Base-by-base conservation (phyloP, 768 basidiomycete genomes). In the Suillus occidentalis region DNA sequence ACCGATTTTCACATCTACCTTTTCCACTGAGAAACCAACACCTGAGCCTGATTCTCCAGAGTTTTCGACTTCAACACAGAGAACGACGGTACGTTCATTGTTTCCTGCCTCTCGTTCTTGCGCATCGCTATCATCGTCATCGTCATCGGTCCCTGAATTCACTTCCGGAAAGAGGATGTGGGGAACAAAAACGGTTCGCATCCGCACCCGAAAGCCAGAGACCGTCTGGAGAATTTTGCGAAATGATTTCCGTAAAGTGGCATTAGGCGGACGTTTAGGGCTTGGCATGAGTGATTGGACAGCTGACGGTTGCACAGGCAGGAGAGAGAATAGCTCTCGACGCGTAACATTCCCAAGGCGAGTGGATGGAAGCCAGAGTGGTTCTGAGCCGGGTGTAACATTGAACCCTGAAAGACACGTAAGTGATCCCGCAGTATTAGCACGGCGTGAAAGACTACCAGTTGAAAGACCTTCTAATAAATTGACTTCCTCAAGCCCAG, bases 111-210 rank as follows among this genome's bases (percentile, higher is more conserved):
- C 81, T 40, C 80, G 74, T 59, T 83, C 78, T 66, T 81, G 80
- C 34, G 74, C 78, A 34, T 76, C 74, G 22, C 62, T 42, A 20
- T 65, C 62, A 36, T 80, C 81, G 7, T 81, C 81, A 5, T 72
- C 64, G 5, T 73, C 73, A 14, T 73, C 68, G 16, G 58, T 62
- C 42, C 59, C 12, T 40, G 69, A 56, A 10, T 55, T 55, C 20
- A 62, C 65, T 64, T 83, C 83, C 2, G 87, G 86, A 5, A 94
- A 78, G 53, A 94, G 81, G 25, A 95, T 85, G 68, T 93, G 89
- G 0, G 95, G 95, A 13, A 96, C 88, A 68, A 95, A 94, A 6
- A 95, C 90, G 0, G 94, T 95, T n/a, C 94, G 85, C 95, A 97
- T 97, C 40, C 94, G 88, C 31, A 97, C 91, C 25, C 88, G 84